Evolutionary conservation across 305 asterid genomes (phyloP).

Genomic region (Fraxinus greggii): DNA sequence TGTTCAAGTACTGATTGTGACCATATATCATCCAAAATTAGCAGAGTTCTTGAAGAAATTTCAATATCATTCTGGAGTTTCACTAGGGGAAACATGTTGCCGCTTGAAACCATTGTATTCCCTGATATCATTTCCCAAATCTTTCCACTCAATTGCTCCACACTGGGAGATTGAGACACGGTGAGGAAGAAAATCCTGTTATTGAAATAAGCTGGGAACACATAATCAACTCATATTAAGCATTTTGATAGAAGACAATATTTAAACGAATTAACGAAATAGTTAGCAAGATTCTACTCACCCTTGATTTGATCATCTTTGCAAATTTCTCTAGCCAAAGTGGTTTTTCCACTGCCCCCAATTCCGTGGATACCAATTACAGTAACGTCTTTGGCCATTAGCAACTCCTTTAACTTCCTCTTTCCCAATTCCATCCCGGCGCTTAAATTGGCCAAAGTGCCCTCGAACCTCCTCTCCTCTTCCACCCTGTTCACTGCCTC

Average conservation of each 20-base stretch:
- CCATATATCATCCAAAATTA: constrained; percentile 92
- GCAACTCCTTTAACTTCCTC: constrained; percentile 67
- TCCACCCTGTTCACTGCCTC: constrained; percentile 75
- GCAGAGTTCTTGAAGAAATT: constrained; percentile 36
- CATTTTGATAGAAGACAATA: background rate
- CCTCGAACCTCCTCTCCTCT: constrained; percentile 66
- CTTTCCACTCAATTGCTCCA: constrained; percentile 60
- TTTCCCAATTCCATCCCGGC: constrained; percentile 74
- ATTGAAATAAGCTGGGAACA: constrained; percentile 60
- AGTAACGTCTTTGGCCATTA: constrained; percentile 35
- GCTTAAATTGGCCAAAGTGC: constrained; percentile 56
- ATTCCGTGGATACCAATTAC: constrained; percentile 80
- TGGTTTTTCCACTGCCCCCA: constrained; percentile 91
- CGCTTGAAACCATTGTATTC: constrained; percentile 17
- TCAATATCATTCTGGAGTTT: constrained; percentile 34
- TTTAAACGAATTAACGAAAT: background rate
- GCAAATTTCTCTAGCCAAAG: constrained; percentile 84
- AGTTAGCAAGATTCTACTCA: constrained; percentile 23
- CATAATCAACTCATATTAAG: constrained; percentile 5
- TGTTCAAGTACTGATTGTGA: constrained; percentile 66
- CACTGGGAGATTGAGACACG: constrained; percentile 85
- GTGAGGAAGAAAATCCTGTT: constrained; percentile 61
- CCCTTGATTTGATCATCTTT: constrained; percentile 65
- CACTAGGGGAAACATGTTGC: constrained; percentile 36
- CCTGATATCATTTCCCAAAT: constrained; percentile 66